These are phyloP conservation scores for Mortierella sp. DNA, from an alignment of 371 early-diverging fungal species.

Conservation along the genomic window DNA sequence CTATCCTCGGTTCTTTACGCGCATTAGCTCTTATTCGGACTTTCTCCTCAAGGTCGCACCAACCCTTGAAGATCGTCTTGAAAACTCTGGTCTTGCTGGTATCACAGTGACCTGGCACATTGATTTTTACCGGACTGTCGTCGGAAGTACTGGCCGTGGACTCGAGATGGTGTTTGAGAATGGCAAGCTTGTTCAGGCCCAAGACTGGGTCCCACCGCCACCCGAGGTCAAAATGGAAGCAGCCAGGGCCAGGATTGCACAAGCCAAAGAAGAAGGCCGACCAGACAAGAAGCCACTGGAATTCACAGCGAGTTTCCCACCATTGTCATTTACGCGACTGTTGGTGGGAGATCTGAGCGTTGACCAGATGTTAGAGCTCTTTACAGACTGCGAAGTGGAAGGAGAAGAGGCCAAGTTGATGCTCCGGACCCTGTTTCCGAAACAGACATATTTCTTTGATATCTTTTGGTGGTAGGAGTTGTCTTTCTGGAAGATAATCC, in stretches of 20 bases:
- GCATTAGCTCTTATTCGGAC: slow-evolving; percentile 24
- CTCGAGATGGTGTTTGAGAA: slow-evolving; percentile 30
- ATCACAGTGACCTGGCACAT: slow-evolving; percentile 17
- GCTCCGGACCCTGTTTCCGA: slow-evolving; percentile 35
- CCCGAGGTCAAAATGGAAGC: slow-evolving; percentile 15
- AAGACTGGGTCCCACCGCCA: slow-evolving; percentile 17
- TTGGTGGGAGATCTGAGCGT: slow-evolving; percentile 13
- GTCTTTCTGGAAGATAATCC: no score
- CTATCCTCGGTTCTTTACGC: slow-evolving; percentile 10
- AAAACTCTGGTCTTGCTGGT: slow-evolving; percentile 17
- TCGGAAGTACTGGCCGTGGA: slow-evolving; percentile 28
- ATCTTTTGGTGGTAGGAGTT: slow-evolving; percentile 12
- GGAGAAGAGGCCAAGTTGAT: slow-evolving; percentile 13
- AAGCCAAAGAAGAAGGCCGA: slow-evolving; percentile 13
- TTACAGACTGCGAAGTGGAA: slow-evolving; percentile 13
- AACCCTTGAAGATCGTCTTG: slow-evolving; percentile 33
- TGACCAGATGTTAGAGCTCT: slow-evolving; percentile 16
- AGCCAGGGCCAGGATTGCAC: background rate
- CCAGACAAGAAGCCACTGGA: slow-evolving; percentile 7
- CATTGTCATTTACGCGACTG: slow-evolving; percentile 20
- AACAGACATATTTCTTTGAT: slow-evolving; percentile 25
- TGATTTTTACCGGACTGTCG: slow-evolving; percentile 37
- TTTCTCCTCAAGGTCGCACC: slow-evolving; percentile 26
- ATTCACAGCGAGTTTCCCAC: slow-evolving; percentile 10
- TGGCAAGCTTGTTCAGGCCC: slow-evolving; percentile 26